Percentiles rank a stretch among this genome's conserved stretches.
phyloP scores from a whole-genome alignment of 2,329 filamentous ascomycete species.

The Botryotinia convoluta region DNA sequence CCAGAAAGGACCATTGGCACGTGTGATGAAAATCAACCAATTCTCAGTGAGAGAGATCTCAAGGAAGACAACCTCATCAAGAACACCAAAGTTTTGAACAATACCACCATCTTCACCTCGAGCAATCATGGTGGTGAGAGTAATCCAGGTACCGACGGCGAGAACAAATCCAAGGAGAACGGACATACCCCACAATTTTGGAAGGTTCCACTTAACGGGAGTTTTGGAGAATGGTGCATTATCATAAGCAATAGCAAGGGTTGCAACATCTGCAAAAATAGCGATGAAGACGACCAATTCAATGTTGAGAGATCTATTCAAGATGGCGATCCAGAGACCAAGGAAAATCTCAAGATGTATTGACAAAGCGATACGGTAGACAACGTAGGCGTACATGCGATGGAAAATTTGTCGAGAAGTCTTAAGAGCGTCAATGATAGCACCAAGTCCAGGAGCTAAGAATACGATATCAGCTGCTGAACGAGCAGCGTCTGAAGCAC shows the following conservation, averaged over 20 bases:
- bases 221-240: conserved; percentile 83
- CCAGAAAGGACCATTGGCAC: conserved; percentile 91
- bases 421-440: conserved; percentile 90
- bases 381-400: conserved; percentile 94
- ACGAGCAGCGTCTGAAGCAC: conserved; percentile 84
- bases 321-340: conserved; percentile 85
- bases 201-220: conserved; percentile 93
- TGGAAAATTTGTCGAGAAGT: conserved; percentile 94
- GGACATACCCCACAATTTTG: conserved; percentile 92
- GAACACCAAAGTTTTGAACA: conserved; percentile 81
- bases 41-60: conserved; percentile 90
- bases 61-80: conserved; percentile 82
- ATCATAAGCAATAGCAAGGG: conserved; percentile 88
- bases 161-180: conserved; percentile 78
- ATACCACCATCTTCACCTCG: conserved; percentile 72
- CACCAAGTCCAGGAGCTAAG: conserved; percentile 84
- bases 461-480: conserved; percentile 93
- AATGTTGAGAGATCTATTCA: conserved; percentile 81
- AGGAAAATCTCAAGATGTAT: conserved; percentile 90
- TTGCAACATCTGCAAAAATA: conserved; percentile 91
- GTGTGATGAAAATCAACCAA: conserved; percentile 95
- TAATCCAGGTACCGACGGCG: conserved; percentile 82
- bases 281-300: conserved; percentile 90
- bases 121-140: conserved; percentile 78
- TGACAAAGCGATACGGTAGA: conserved; percentile 90